Evolutionary conservation across 2,329 filamentous ascomycete species (phyloP).

Genomic region (Pseudodiploospora longispora): DNA sequence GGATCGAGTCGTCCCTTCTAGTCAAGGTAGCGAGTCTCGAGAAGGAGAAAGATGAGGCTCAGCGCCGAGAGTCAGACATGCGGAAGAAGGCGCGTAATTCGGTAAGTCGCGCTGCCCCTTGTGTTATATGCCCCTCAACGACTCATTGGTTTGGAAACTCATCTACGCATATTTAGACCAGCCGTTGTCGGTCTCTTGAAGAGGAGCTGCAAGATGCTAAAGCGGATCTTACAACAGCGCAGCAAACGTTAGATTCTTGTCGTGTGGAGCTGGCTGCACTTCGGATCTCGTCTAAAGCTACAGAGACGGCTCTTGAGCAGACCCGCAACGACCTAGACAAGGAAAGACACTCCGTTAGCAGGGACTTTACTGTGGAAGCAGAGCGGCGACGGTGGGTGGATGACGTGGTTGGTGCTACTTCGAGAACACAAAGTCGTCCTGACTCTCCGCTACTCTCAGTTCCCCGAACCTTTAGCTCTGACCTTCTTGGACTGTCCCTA

Average conservation of each 20-base stretch:
- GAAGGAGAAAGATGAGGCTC: conserved; percentile 82
- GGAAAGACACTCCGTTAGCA: conserved; percentile 27
- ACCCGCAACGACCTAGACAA: conserved; percentile 42
- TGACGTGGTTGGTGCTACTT: conserved; percentile 34
- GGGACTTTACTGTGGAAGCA: conserved; percentile 27
- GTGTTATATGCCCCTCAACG: not conserved
- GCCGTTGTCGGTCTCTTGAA: conserved; percentile 58
- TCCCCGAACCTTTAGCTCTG: conserved; percentile 46
- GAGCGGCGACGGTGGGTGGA: conserved; percentile 45
- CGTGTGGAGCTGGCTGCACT: conserved; percentile 53
- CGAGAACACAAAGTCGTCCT: conserved; percentile 42
- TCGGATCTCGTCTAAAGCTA: conserved; percentile 55
- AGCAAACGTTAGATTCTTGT: conserved; percentile 54
- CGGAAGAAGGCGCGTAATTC: conserved; percentile 83
- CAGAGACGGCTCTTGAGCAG: conserved; percentile 57
- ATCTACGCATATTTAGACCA: conserved; percentile 39
- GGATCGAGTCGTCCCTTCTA: conserved; percentile 80
- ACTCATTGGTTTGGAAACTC: not conserved
- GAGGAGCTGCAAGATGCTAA: conserved; percentile 71
- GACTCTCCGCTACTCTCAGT: conserved; percentile 46
- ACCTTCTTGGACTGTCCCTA: conserved; percentile 40
- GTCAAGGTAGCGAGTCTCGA: conserved; percentile 71
- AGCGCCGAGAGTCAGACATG: conserved; percentile 76
- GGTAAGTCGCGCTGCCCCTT: conserved; percentile 39
- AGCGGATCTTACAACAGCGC: conserved; percentile 54